phyloP scores from a whole-genome alignment of 257 asterid species.

The Solanum chmielewskii region DNA sequence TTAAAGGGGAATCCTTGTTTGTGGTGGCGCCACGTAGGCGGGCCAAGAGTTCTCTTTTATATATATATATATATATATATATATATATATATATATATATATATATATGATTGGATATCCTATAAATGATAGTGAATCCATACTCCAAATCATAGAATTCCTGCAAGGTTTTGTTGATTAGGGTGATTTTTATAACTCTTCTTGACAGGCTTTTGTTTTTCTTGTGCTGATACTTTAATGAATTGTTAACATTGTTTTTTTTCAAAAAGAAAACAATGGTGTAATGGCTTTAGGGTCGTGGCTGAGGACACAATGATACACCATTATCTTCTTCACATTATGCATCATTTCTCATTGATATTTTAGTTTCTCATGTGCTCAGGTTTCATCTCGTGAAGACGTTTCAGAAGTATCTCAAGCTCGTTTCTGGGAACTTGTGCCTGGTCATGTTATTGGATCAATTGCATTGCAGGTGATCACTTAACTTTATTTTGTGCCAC shows the following conservation, averaged over 20 bases:
- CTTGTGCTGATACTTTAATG: neutral
- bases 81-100: no score
- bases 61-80: no score
- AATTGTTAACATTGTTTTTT: neutral
- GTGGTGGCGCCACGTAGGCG: no score
- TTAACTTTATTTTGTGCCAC: neutral
- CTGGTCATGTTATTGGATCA: conserved; percentile 82
- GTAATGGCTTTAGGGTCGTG: neutral
- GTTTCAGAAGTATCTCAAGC: conserved; percentile 65
- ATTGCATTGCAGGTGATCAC: conserved; percentile 56
- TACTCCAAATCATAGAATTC: neutral
- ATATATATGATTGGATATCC: neutral
- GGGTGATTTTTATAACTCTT: neutral
- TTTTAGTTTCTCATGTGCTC: neutral
- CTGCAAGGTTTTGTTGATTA: neutral
- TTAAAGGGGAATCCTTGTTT: no score
- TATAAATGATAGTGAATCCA: neutral
- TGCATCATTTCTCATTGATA: neutral
- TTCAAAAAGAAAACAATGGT: neutral
- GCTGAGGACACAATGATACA: neutral
- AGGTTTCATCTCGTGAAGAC: conserved; percentile 65
- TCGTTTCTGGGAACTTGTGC: conserved; percentile 90
- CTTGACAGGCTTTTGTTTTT: neutral
- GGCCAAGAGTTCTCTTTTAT: no score
- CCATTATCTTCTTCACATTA: neutral